Conservation (phyloP, 2,329 filamentous ascomycete species). For the Fusarium sp. region DNA sequence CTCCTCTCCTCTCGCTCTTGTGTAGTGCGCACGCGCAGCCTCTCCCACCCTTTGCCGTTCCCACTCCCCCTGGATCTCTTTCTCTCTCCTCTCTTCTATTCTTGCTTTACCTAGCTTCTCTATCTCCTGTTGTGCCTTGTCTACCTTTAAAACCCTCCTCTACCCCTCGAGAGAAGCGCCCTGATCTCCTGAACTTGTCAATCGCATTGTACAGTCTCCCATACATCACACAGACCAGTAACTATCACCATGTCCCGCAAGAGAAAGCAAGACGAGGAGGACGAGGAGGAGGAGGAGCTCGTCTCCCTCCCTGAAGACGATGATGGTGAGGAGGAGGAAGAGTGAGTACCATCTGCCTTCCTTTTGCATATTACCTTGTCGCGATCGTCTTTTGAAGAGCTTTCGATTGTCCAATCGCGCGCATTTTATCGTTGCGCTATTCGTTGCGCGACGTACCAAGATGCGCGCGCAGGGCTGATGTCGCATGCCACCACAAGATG, state of each 20-base stretch:
- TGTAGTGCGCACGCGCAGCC: conserved; percentile 28
- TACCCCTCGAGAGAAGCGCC: conserved; percentile 20
- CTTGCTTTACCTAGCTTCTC: conserved; percentile 21
- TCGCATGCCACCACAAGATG: conserved; percentile 29
- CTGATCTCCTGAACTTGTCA: conserved; percentile 8
- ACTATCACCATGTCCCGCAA: conserved; percentile 59
- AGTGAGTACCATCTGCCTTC: conserved; percentile 53
- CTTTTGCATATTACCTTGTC: background rate
- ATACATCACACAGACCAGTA: conserved; percentile 8
- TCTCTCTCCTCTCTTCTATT: conserved; percentile 28
- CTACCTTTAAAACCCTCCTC: conserved; percentile 28
- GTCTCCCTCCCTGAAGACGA: conserved; percentile 63
- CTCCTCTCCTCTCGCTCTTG: conserved; percentile 7
- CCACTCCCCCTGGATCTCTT: conserved; percentile 31
- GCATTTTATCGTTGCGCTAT: conserved; percentile 10
- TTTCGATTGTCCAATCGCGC: conserved; percentile 25
- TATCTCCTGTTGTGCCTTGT: conserved; percentile 29
- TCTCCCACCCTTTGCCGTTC: conserved; percentile 39
- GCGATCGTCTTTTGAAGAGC: conserved; percentile 1
- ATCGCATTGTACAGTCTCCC: conserved; percentile 12
- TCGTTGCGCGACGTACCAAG: conserved; percentile 25
- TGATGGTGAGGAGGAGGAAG: conserved; percentile 63
- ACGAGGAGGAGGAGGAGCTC: conserved; percentile 63
- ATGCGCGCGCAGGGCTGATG: conserved; percentile 33
- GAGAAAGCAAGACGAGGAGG: conserved; percentile 64